Evolutionary conservation across 306 rosid genomes (phyloP).

Genomic region (Clitoria ternatea): DNA sequence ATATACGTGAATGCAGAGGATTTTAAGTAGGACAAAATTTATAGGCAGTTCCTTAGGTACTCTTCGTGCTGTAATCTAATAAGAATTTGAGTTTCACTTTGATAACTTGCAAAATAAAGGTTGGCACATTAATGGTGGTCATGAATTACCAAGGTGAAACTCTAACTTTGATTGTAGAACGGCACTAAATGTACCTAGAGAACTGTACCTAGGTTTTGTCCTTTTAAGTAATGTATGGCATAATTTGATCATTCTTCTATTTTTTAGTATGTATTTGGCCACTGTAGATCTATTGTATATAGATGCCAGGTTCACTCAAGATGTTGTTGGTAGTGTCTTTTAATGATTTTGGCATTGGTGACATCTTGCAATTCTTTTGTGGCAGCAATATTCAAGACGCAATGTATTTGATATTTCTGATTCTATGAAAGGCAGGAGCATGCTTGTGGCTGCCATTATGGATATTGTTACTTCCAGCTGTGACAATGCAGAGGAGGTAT

Average conservation of each 20-base stretch:
- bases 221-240: background rate
- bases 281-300: background rate
- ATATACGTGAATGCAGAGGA: background rate
- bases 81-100: too few relatives aligned
- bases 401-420: constrained; percentile 75
- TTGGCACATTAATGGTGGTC: too few relatives aligned
- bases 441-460: constrained; percentile 99
- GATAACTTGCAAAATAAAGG: too few relatives aligned
- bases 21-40: too few relatives aligned
- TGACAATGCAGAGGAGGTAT: constrained; percentile 50
- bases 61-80: too few relatives aligned
- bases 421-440: constrained; percentile 91
- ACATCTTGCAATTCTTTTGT: constrained; percentile 33
- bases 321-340: constrained; percentile 21
- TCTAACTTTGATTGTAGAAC: too few relatives aligned
- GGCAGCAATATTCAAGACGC: constrained; percentile 74
- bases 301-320: constrained; percentile 16
- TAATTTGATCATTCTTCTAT: background rate
- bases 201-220: too few relatives aligned
- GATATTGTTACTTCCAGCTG: constrained; percentile 89
- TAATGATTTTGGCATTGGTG: constrained; percentile 30
- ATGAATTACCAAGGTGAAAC: too few relatives aligned
- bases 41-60: too few relatives aligned
- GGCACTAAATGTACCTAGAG: too few relatives aligned
- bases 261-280: background rate